Base-by-base conservation (phyloP, 176 grass and related monocot species). In the Aegilops sharonensis region DNA sequence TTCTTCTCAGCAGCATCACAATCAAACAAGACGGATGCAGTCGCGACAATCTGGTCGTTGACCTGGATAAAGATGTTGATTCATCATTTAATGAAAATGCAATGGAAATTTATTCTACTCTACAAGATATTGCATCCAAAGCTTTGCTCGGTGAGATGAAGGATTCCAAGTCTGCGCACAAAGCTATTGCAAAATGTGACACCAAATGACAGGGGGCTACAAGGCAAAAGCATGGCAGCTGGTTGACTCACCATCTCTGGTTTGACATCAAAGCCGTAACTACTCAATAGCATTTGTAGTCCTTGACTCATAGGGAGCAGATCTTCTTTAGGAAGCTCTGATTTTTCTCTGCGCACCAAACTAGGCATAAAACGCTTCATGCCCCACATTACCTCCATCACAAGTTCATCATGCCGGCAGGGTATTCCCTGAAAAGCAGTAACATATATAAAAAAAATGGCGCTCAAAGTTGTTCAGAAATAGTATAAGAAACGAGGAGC, bases 221-320 rank as follows among this genome's bases (percentile, higher is more conserved):
- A 36, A 78, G 60, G 20, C 32, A 59, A 78, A 60, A 61, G 54
- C 54, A 61, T 15, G 37, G 4, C 65, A 72, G 69, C 69, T 72
- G 18, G 14, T 75, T 17, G 54, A 78, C 74, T 78, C 63, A 68
- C 74, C 74, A 78, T 85, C 43, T 78, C 72, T 78, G 43, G 83
- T 85, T 85, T 15, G 23, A 69, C 47, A 67, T 77, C 31, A 31
- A 78, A 78, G 63, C 84, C 74, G 40, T 85, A 14, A 68, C 43
- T 14, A 78, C 36, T 72, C 69, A 72, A 24, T 23, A 72, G 36
- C 36, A 42, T 72, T 1, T 72, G 21, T 42, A 72, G 21, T 72
- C 69, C 69, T 72, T 42, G 35, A 24, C 69, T 72, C 36, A 42
- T 13, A 3, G 69, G 69, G 36, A 72, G 10, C 35, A 10, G 5